Percentiles rank a stretch among this genome's conserved stretches.
phyloP scores from a whole-genome alignment of 352 stramenopile genomes.

The Globisporangium iwayamae region DNA sequence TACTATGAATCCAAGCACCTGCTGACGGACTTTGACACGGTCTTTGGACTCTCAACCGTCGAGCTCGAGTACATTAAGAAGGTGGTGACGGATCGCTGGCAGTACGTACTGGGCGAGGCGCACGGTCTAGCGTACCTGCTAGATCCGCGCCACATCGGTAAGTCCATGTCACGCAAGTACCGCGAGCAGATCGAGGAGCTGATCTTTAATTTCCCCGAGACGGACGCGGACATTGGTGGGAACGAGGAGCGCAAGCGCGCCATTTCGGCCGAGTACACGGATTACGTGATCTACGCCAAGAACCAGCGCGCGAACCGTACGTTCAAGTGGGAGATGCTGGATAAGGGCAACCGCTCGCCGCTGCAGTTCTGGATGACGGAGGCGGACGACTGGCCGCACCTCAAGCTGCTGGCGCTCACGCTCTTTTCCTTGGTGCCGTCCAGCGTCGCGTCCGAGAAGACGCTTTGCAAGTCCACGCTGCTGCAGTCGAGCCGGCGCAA shows the following conservation, averaged over 20 bases:
- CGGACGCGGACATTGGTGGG: constrained; percentile 53
- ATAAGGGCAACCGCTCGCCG: constrained; percentile 72
- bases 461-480: constrained; percentile 60
- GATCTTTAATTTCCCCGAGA: constrained; percentile 79
- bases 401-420: constrained; percentile 70
- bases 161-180: constrained; percentile 80
- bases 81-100: constrained; percentile 69
- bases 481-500: constrained; percentile 65
- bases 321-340: constrained; percentile 85
- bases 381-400: constrained; percentile 72
- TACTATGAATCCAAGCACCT: constrained; percentile 83
- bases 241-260: constrained; percentile 69
- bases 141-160: constrained; percentile 77
- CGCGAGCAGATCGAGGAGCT: constrained; percentile 81
- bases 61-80: constrained; percentile 84
- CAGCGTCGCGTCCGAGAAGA: constrained; percentile 70
- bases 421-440: constrained; percentile 76
- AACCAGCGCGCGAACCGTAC: constrained; percentile 75
- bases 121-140: constrained; percentile 72
- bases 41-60: constrained; percentile 61
- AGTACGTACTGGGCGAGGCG: constrained; percentile 73
- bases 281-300: constrained; percentile 82
- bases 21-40: constrained; percentile 70
- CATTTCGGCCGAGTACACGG: constrained; percentile 69
- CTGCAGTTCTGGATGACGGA: constrained; percentile 81